phyloP scores from a whole-genome alignment of 164 flowering plant species.

The Macadamia integrifolia region DNA sequence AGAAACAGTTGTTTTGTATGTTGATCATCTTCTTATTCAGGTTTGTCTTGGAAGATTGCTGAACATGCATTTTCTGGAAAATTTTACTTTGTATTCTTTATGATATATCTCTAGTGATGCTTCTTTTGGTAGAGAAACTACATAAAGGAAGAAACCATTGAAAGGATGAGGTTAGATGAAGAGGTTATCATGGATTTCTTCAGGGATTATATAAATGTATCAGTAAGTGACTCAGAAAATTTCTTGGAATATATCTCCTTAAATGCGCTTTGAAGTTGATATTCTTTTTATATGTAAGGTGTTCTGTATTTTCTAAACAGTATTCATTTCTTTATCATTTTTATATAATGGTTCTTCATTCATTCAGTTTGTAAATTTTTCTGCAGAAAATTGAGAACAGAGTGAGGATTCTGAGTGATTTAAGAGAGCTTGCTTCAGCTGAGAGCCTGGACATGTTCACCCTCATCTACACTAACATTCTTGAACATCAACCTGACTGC shows the following conservation, averaged over 20 bases:
- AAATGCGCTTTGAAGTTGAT: not conserved
- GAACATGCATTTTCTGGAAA: not conserved
- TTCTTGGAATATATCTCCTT: not conserved
- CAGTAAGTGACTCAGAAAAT: constrained; percentile 48
- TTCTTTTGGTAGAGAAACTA: constrained; percentile 54
- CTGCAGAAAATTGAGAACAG: constrained; percentile 93
- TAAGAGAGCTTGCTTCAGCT: constrained; percentile 97
- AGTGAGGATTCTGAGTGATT: constrained; percentile 68
- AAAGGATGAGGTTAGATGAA: constrained; percentile 92
- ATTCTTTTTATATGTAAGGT: too few relatives aligned
- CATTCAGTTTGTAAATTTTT: not conserved
- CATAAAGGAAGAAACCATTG: constrained; percentile 97
- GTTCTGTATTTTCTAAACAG: too few relatives aligned
- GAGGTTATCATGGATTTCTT: constrained; percentile 90
- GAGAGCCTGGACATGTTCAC: constrained; percentile 95
- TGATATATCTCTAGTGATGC: not conserved
- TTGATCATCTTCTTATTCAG: constrained; percentile 91
- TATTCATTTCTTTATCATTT: not conserved
- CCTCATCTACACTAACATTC: constrained; percentile 86
- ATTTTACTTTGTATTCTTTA: not conserved
- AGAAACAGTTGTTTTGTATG: constrained; percentile 85
- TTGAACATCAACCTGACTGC: constrained; percentile 96
- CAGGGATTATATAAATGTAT: constrained; percentile 76
- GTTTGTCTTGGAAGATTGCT: constrained; percentile 24
- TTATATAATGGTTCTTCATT: not conserved